Base-by-base conservation (phyloP, 148 eudicot species). In the Rhododendron ovatum region DNA sequence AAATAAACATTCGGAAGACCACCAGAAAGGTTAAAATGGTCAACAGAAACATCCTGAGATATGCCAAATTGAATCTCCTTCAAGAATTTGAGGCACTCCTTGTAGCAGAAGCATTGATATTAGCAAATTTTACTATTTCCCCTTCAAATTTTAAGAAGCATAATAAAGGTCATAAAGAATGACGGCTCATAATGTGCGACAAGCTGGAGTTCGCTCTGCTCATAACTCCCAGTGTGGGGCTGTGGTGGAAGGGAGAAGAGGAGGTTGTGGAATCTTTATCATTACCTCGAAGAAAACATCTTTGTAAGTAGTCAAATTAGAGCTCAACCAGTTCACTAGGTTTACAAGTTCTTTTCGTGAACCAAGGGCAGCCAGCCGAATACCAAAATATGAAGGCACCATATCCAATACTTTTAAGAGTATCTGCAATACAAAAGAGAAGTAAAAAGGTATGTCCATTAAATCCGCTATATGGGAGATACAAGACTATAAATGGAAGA, bases 261-360 rank as follows among this genome's bases (percentile, higher is more conserved):
- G 5, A 41, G n/a, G 35, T 47, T 35, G 18, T 63, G 84, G 24
- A 67, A 71, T 82, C 18, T 84, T 33, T 22, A 85, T 84, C 63
- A 59, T 86, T 90, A 96, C 99, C 99, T 95, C 94, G 83, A 90
- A 87, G 87, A 93, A 93, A 80, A 78, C 76, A 50, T 95, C 93
- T 89, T 88, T 92, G 84, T 87, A 89, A 53, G 89, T 88, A 84
- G 85, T 82, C 50, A 95, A 86, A 80, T 89, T 92, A 85, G 89
- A 90, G 86, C 89, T 90, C 89, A 95, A 86, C 98, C 99, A 95
- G 76, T 87, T 93, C 91, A 95, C 98, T 81, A 96, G 90, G 90
- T 96, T 98, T 75, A 96, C 65, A 77, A 91, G 89, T 86, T 95
- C 98, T 88, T 89, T 94, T 78, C 88, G 89, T 78, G 94, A 94